Conservation (phyloP, 163 green algal genomes). For the Volvox carteri region DNA sequence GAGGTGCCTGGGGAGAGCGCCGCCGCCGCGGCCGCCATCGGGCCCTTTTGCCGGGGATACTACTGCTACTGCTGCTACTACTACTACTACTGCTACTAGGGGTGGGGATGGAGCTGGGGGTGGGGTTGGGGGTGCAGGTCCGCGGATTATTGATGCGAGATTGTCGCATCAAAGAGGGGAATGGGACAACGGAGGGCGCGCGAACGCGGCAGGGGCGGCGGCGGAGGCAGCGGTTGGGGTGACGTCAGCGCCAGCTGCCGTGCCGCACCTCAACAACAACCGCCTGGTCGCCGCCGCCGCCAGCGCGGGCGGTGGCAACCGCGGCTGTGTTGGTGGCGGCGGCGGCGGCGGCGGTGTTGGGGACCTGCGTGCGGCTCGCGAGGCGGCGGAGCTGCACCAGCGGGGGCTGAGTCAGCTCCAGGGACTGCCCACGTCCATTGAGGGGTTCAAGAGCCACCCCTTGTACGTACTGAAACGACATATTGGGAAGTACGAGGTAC, state of each 20-base stretch:
- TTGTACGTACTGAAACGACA: slow-evolving; percentile 83
- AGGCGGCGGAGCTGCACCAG: slow-evolving; percentile 74
- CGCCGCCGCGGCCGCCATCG: neutral
- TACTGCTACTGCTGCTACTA: too few species aligned
- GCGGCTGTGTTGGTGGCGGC: too few species aligned
- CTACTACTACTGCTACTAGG: too few species aligned
- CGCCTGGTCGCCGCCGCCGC: too few species aligned
- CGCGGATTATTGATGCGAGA: slow-evolving; percentile 28
- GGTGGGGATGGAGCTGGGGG: too few species aligned
- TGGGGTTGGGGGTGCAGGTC: neutral
- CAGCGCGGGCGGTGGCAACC: too few species aligned
- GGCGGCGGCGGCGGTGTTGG: neutral
- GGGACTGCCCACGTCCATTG: slow-evolving; percentile 77
- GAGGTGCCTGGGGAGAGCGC: neutral
- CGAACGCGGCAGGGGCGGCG: neutral
- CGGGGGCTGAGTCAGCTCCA: slow-evolving; percentile 27
- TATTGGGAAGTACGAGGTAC: slow-evolving; percentile 79
- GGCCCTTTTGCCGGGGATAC: too few species aligned
- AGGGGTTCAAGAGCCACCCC: slow-evolving; percentile 82
- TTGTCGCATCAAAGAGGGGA: slow-evolving; percentile 37
- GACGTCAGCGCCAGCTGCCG: neutral
- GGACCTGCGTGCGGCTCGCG: slow-evolving; percentile 55
- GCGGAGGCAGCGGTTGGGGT: neutral
- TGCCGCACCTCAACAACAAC: too few species aligned
- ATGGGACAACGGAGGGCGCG: neutral